Conservation (phyloP, 345 rosid species). For the Acer negundo region DNA sequence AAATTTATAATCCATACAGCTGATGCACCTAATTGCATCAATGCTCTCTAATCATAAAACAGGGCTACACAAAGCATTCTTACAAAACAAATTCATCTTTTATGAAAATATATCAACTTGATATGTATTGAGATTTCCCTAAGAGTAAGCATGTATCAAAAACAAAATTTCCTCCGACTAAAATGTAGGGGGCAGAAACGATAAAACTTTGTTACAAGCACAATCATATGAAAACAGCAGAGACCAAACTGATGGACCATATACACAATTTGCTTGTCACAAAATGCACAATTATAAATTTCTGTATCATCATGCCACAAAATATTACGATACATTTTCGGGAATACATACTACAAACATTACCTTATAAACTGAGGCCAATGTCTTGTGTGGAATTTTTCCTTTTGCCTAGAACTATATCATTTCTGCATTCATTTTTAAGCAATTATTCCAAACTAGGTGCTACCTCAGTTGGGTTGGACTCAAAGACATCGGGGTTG, state of each 20-base stretch:
- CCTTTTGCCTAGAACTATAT: conserved; percentile 15
- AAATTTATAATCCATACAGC: too few species aligned
- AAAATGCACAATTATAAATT: conserved; percentile 7
- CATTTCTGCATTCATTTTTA: conserved; percentile 18
- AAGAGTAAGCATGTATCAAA: background rate
- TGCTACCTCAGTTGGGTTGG: conserved; percentile 97
- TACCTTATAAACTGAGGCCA: conserved; percentile 25
- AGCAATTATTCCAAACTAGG: conserved; percentile 76
- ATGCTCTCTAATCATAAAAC: background rate
- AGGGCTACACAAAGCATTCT: background rate
- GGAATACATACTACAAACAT: conserved; percentile 16
- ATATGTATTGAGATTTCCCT: conserved; percentile 7
- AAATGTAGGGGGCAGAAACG: background rate
- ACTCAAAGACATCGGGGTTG: conserved; percentile 76
- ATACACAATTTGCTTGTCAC: background rate
- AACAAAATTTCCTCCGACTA: background rate
- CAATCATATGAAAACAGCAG: background rate
- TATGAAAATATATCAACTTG: background rate
- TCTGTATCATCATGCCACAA: conserved; percentile 19
- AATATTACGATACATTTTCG: conserved; percentile 14
- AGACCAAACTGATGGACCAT: background rate
- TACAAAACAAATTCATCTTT: background rate
- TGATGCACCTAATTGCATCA: too few species aligned
- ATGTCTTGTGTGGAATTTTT: conserved; percentile 1
- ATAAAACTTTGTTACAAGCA: background rate